Evolutionary conservation across 768 basidiomycete genomes (phyloP), one percentile per base, ranked within the genome.

Genomic region (Psilocybe tampanensis): DNA sequence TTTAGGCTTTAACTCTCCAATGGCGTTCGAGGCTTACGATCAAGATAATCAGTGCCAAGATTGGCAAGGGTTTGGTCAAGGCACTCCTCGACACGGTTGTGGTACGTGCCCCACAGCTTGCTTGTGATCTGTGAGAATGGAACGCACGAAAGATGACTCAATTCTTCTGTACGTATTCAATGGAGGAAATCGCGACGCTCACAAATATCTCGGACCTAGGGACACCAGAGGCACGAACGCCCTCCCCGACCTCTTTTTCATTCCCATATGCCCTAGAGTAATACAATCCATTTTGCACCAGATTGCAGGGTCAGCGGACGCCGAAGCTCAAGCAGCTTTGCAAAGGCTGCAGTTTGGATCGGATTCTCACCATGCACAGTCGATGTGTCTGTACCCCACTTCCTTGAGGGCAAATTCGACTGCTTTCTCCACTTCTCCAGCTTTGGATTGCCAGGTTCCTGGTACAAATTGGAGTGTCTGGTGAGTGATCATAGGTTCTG

Each of bases 1-100:
- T 60, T 55, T 55, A 53, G 54, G 42, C 15, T 50, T 58, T 47
- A 44, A 42, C 52, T 52, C 41, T 54, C 55, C 50, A 50, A 61
- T 60, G 64, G 44, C 11, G 58, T 64, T 32, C 44, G 21, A n/a
- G 22, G 75, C 80, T 69, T 65, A 87, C 89, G 76, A 58, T 95
- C 94, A 22, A 95, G 81, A 72, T 95, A 95, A 74, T 92, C 87
- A 29, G 82, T 83, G n/a, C 88, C 92, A 29, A 96, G 84, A 65
- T 86, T 85, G 21, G 83, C 79, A 13, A 95, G 84, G 15, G 90
- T 87, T 66, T 87, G 79, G 67, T 94, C 84, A 12, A 95, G 80
- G 55, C 83, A 80, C 60, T 86, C 83, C 65, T 91, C 90, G 29
- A 90, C 90, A 43, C 85, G 80, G 47, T 76, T 72, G 68, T 92